phyloP scores from a whole-genome alignment of 106 monocot species.

The Iris macrosiphon region DNA sequence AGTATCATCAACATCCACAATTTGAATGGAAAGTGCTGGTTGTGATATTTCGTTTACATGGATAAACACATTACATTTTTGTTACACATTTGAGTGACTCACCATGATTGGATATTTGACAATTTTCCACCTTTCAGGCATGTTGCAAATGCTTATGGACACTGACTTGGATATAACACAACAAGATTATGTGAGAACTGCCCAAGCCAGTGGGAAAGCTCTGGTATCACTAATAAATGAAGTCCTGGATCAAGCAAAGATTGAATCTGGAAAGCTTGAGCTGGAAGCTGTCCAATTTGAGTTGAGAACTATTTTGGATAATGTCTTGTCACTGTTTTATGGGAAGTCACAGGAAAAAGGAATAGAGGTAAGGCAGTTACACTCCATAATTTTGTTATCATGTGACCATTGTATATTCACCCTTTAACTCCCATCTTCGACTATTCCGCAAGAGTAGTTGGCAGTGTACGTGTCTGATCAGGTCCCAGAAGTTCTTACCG shows the following conservation, averaged over 20 bases:
- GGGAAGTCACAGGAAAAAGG: constrained; percentile 96
- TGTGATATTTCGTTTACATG: too few species aligned
- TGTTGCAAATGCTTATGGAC: constrained; percentile 99
- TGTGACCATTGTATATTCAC: constrained; percentile 9
- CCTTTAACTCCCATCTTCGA: constrained; percentile 3
- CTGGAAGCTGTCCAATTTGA: constrained; percentile 93
- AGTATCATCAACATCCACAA: too few species aligned
- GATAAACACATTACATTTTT: too few species aligned
- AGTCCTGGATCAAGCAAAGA: constrained; percentile 97
- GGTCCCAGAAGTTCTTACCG: constrained; percentile 76
- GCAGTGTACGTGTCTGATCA: constrained; percentile 88
- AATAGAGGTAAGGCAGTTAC: constrained; percentile 62
- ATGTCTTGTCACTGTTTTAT: constrained; percentile 84
- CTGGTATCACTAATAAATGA: constrained; percentile 95
- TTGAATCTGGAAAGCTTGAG: constrained; percentile 98
- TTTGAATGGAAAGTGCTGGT: too few species aligned
- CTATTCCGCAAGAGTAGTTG: constrained; percentile 33
- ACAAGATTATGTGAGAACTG: constrained; percentile 96
- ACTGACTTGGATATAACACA: constrained; percentile 90
- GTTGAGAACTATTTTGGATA: constrained; percentile 75
- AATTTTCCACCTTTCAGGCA: constrained; percentile 41
- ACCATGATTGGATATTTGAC: too few species aligned
- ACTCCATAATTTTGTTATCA: not conserved
- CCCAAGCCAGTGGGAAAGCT: constrained; percentile 96
- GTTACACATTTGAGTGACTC: not conserved